phyloP scores from a whole-genome alignment of 176 grass and related monocot species.

The Phragmites australis region DNA sequence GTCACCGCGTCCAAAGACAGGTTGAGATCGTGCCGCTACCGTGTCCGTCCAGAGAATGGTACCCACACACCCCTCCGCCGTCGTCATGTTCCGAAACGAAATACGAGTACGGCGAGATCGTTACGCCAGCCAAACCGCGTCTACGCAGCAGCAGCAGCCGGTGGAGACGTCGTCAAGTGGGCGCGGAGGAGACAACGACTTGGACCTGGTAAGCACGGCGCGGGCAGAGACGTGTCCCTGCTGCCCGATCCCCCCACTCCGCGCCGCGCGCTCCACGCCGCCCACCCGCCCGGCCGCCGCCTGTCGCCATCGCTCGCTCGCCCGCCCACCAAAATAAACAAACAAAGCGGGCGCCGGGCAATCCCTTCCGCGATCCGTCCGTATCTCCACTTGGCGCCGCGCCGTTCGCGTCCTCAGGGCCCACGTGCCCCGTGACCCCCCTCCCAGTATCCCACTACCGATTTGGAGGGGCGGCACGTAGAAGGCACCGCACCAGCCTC shows the following conservation, averaged over 20 bases:
- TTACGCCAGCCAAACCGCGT: conserved; percentile 38
- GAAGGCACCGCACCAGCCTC: conserved; percentile 16
- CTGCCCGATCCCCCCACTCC: conserved; percentile 13
- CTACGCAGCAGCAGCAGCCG: conserved; percentile 9
- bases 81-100: neutral
- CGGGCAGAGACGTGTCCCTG: conserved; percentile 30
- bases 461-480: conserved; percentile 48
- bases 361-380: conserved; percentile 12
- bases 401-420: conserved; percentile 19
- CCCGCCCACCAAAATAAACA: neutral
- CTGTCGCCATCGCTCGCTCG: neutral
- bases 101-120: neutral
- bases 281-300: conserved; percentile 14
- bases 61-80: no score
- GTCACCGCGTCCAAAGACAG: no score
- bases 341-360: conserved; percentile 34
- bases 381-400: conserved; percentile 49
- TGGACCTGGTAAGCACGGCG: conserved; percentile 28
- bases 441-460: conserved; percentile 19
- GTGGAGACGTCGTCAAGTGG: conserved; percentile 29
- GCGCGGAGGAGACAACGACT: conserved; percentile 22
- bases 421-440: neutral
- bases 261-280: conserved; percentile 36
- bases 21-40: no score
- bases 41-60: no score